A percentile compares a stretch with the other conserved stretches of the same genome.
phyloP scores from a whole-genome alignment of 2,329 filamentous ascomycete species.

The Coleophoma cylindrospora region DNA sequence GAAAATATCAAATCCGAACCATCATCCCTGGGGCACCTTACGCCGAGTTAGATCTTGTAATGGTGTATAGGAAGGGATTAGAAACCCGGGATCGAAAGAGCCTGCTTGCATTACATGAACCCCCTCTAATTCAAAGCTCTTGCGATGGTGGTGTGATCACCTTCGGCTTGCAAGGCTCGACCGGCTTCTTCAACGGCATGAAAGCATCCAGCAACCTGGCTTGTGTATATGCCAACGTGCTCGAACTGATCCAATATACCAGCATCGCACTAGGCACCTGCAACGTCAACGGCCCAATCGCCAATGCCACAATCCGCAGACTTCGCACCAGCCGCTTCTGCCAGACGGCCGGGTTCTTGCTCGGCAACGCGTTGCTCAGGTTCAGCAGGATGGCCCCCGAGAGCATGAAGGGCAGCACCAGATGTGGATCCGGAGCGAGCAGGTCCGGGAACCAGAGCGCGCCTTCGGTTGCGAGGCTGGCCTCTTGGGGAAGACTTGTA shows the following conservation, averaged over 20 bases:
- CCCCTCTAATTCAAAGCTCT: too few relatives aligned
- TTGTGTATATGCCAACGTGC: constrained; percentile 34
- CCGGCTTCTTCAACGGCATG: constrained; percentile 28
- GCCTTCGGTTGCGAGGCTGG: constrained; percentile 47
- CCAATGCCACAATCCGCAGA: constrained; percentile 32
- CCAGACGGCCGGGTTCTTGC: constrained; percentile 11
- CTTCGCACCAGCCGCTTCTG: constrained; percentile 20
- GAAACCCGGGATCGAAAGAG: too few relatives aligned
- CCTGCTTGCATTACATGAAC: too few relatives aligned
- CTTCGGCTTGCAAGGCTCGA: constrained; percentile 25
- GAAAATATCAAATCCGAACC: too few relatives aligned
- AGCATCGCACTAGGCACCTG: constrained; percentile 38
- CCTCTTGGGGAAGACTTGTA: constrained; percentile 16
- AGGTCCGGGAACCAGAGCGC: constrained; percentile 57
- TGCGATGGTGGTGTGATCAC: too few relatives aligned
- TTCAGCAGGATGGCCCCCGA: constrained; percentile 43
- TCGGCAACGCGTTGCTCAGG: constrained; percentile 21
- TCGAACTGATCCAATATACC: constrained; percentile 44
- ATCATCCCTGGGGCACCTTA: too few relatives aligned
- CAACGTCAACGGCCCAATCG: constrained; percentile 30
- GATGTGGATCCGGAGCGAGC: constrained; percentile 43
- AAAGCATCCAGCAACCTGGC: constrained; percentile 30
- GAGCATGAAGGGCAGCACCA: constrained; percentile 42
- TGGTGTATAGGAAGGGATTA: too few relatives aligned
- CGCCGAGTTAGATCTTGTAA: too few relatives aligned